Evolutionary conservation across 257 asterid species (phyloP).

Genomic region (Scutellaria barbata): DNA sequence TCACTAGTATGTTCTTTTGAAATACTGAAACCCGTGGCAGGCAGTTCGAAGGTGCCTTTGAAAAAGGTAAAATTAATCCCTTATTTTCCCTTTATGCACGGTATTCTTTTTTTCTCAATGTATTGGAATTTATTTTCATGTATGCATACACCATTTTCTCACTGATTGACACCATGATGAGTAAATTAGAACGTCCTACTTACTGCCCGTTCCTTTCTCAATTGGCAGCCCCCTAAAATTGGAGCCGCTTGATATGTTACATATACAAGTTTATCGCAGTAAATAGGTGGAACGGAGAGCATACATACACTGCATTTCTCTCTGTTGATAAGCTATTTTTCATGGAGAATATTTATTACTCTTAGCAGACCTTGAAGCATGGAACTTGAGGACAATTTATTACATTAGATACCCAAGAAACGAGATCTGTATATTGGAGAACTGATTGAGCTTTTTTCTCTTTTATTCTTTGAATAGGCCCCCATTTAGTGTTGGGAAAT

Average conservation of each 20-base stretch:
- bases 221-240: conserved; percentile 58
- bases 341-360: conserved; percentile 29
- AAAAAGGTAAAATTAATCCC: conserved; percentile 53
- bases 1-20: conserved; percentile 68
- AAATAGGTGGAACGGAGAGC: conserved; percentile 32
- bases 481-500: conserved; percentile 32
- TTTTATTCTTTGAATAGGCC: conserved; percentile 26
- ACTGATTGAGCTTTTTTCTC: conserved; percentile 23
- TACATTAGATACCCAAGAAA: conserved; percentile 30
- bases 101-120: neutral
- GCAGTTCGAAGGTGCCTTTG: conserved; percentile 53
- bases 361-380: conserved; percentile 24
- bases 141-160: neutral
- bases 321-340: conserved; percentile 20
- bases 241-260: conserved; percentile 46
- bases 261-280: conserved; percentile 32
- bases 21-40: conserved; percentile 57
- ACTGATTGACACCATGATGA: no score
- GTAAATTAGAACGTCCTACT: neutral
- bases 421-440: conserved; percentile 33
- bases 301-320: conserved; percentile 17
- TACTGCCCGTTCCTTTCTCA: neutral
- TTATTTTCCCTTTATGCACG: neutral
- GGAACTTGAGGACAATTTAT: conserved; percentile 25
- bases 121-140: neutral